Evolutionary conservation across 2,329 filamentous ascomycete species (phyloP), one percentile per base, ranked within the genome.

Genomic region (Aspergillus sp.): DNA sequence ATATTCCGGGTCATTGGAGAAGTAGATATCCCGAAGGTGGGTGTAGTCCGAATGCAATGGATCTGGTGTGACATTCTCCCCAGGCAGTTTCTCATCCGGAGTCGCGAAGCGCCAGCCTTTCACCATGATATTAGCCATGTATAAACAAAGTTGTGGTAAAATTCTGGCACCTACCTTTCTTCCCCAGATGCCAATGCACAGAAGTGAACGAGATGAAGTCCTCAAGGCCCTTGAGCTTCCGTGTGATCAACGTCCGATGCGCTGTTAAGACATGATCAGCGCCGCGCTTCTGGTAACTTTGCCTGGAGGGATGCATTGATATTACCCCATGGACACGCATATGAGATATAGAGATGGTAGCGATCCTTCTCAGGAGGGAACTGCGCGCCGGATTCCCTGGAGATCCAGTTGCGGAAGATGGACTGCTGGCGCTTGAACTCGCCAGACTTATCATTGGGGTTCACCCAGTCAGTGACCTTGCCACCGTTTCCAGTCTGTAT

Each of bases 341-440:
- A 95, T 60, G 85, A 91, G 56, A 95, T 85, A 64, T 91, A 98
- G 58, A 98, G 81, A 70, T 98, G 93, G 67, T 98, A 98, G 47
- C 93, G 79, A 45, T 79, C 88, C 70, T 87, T 88, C 71, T 97
- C 91, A 1, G 88, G 79, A 4, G 88, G 86, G 57, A 89, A 96
- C 65, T 83, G 71, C 4, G 87, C 84, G 38, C 79, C 83, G 1
- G 80, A 69, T 57, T 87, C 80, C 52, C 77, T 79, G 30, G 85
- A 88, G 66, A 95, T 86, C 67, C 74, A 86, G 66, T 85, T 80
- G 49, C 93, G 82, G 71, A 97, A 97, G 46, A 81, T 78, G 50
- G 87, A 93, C 52, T 78, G 76, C 66, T 89, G 86, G 52, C 91
- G 84, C 73, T 95, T 95, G 78, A 94, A 97, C 70, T 96, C 89